Evolutionary conservation across 106 monocot species (phyloP).

Genomic region (Iris macrosiphon): DNA sequence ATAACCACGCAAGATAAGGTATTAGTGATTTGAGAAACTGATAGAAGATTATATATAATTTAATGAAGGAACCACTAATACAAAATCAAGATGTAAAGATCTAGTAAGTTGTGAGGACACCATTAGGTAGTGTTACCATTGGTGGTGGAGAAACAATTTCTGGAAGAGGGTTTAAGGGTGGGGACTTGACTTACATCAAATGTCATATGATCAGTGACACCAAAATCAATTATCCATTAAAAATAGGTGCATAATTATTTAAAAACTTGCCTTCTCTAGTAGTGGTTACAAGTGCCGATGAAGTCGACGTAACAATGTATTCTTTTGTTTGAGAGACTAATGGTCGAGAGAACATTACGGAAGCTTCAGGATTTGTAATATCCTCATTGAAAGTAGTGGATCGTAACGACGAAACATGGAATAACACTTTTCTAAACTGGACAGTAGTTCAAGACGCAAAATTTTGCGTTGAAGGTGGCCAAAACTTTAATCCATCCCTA

Average conservation of each 20-base stretch:
- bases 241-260: not conserved
- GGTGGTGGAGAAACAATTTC: not conserved
- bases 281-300: not conserved
- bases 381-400: not conserved
- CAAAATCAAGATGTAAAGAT: conserved; percentile 8
- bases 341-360: not conserved
- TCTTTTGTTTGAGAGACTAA: not conserved
- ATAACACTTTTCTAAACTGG: not conserved
- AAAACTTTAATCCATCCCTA: not conserved
- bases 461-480: not conserved
- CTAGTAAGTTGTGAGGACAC: not conserved
- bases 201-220: conserved; percentile 1
- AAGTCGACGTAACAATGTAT: not conserved
- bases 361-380: not conserved
- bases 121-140: not conserved
- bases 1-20: conserved; percentile 6
- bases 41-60: conserved; percentile 12
- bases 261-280: not conserved
- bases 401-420: not conserved
- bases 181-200: conserved; percentile 2
- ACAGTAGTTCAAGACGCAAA: not conserved
- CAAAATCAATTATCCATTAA: conserved; percentile 5
- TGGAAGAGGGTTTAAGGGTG: not conserved
- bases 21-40: conserved; percentile 2
- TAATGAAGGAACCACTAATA: conserved; percentile 12